phyloP scores from a whole-genome alignment of 148 eudicot genomes.

The Gaultheria prostrata region DNA sequence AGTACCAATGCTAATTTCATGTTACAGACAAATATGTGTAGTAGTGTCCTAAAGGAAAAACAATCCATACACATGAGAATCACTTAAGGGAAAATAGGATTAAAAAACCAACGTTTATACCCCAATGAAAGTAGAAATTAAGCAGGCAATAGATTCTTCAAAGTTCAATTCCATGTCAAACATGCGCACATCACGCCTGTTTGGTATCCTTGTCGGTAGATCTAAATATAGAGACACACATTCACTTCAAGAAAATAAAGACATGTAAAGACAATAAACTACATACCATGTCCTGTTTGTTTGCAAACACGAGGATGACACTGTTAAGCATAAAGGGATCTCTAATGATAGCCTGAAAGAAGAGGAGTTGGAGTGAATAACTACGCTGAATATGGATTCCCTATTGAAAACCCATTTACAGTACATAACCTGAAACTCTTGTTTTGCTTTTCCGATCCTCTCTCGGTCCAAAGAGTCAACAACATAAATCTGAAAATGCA shows the following conservation, averaged over 20 bases:
- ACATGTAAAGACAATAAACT: neutral
- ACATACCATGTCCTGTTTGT: conserved; percentile 97
- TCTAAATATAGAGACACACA: neutral
- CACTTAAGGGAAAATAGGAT: neutral
- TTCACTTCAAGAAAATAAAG: neutral
- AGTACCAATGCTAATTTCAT: neutral
- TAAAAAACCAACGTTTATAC: neutral
- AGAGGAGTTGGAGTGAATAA: conserved; percentile 17
- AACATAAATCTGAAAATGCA: conserved; percentile 75
- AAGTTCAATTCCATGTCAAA: neutral
- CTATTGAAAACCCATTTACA: conserved; percentile 16
- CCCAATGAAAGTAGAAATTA: neutral
- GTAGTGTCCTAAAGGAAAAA: neutral
- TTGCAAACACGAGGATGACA: conserved; percentile 95
- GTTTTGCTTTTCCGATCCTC: conserved; percentile 85
- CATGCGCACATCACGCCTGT: neutral
- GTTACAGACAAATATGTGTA: neutral
- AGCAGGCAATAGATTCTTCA: neutral
- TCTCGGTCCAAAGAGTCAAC: conserved; percentile 99
- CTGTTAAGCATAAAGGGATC: conserved; percentile 99
- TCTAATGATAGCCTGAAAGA: conserved; percentile 77
- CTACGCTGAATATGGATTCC: conserved; percentile 13
- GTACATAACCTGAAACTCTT: conserved; percentile 79
- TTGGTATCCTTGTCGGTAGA: neutral
- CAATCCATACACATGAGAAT: neutral